phyloP scores from a whole-genome alignment of 768 basidiomycete genomes.

The Mycena albidolilacea region DNA sequence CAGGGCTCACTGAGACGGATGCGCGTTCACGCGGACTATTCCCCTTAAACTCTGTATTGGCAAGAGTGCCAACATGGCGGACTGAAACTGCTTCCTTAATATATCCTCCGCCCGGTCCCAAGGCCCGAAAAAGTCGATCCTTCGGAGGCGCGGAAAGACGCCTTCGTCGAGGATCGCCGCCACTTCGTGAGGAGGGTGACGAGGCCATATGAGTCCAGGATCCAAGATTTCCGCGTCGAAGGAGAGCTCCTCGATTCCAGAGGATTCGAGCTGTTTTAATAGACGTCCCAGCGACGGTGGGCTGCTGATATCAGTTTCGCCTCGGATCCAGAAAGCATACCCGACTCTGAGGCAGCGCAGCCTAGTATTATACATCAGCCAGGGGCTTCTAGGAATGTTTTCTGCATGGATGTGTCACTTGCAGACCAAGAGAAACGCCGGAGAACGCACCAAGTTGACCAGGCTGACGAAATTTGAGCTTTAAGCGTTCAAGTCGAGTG shows the following conservation, averaged over 20 bases:
- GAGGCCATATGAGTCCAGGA: background rate
- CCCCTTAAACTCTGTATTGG: constrained; percentile 2
- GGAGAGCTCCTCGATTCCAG: constrained; percentile 14
- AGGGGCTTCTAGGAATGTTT: background rate
- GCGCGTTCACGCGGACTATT: background rate
- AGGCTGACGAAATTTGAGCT: constrained; percentile 3
- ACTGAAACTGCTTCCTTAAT: constrained; percentile 15
- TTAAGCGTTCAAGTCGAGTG: background rate
- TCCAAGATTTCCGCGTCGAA: background rate
- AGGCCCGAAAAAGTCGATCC: constrained; percentile 19
- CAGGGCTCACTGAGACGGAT: background rate
- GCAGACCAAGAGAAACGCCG: background rate
- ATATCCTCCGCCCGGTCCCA: constrained; percentile 27
- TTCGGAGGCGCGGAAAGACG: constrained; percentile 3
- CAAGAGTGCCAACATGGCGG: background rate
- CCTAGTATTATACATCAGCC: background rate
- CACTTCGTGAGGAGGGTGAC: constrained; percentile 2
- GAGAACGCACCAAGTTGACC: constrained; percentile 7
- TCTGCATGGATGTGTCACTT: background rate
- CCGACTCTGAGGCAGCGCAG: constrained; percentile 16
- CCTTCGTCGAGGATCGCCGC: constrained; percentile 18
- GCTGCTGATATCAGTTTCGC: constrained; percentile 3
- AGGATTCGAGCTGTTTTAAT: background rate
- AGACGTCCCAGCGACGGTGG: background rate
- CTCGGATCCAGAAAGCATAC: constrained; percentile 5